A percentile compares a stretch with the other conserved stretches of the same genome.
phyloP scores from a whole-genome alignment of 1,284 basidiomycete genomes.

The Heterobasidion annosum region DNA sequence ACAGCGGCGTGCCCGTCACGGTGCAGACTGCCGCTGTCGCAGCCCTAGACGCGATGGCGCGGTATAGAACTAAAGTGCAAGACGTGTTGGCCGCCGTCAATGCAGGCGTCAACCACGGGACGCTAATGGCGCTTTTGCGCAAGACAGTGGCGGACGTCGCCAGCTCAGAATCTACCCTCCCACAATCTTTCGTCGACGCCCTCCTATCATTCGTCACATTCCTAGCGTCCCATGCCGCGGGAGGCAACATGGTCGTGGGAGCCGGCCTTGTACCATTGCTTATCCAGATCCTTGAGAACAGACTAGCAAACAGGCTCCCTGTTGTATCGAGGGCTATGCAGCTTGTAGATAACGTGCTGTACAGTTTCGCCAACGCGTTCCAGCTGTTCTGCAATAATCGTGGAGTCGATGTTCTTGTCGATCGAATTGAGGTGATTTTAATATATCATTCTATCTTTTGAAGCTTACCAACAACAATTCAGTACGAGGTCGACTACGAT shows the following conservation, averaged over 20 bases:
- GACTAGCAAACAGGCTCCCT: conserved; percentile 53
- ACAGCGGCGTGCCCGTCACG: conserved; percentile 54
- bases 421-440: conserved; percentile 68
- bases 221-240: conserved; percentile 76
- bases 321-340: conserved; percentile 86
- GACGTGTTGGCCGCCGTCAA: conserved; percentile 91
- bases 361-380: conserved; percentile 84
- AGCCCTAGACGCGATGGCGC: conserved; percentile 83
- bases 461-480: conserved; percentile 8
- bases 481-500: conserved; percentile 64
- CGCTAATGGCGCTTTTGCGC: conserved; percentile 81
- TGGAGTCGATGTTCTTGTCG: conserved; percentile 82
- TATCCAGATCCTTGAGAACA: conserved; percentile 81
- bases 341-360: conserved; percentile 88
- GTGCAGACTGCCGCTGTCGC: conserved; percentile 82
- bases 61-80: conserved; percentile 75
- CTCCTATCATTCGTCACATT: conserved; percentile 84
- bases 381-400: conserved; percentile 79
- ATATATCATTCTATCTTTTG: background rate
- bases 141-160: conserved; percentile 70
- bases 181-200: conserved; percentile 80
- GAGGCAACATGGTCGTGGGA: conserved; percentile 92
- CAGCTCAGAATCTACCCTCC: conserved; percentile 54
- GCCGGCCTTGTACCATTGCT: conserved; percentile 91
- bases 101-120: conserved; percentile 94